Evolutionary conservation across 2,329 filamentous ascomycete species (phyloP), one percentile per base, ranked within the genome.

Genomic region (Anisogramma anomala): DNA sequence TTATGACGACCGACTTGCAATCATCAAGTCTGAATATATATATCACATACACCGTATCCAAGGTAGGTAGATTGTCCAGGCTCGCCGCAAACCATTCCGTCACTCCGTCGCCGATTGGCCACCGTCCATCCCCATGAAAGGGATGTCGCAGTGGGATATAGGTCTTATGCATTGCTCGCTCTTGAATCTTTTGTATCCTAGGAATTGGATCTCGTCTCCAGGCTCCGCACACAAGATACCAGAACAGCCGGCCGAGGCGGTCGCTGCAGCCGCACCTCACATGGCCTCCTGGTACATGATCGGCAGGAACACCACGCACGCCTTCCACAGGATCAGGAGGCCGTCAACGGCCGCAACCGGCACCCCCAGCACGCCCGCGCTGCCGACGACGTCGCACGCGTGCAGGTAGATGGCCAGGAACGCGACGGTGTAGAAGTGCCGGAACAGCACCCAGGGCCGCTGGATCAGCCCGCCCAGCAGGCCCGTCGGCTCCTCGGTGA

Each of bases 371-470:
- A 69, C 52, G 47, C 71, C 58, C 55, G 70, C 55, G 25, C 38
- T 41, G 56, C 69, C 67, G 49, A 68, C 45, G 41, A 66, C 56
- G 27, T 59, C 54, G 39, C 58, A 55, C 9, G 57, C 59, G 45
- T 69, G 63, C 48, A 77, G 57, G 82, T 84, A 93, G 50, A 96
- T 86, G 19, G 82, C 79, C 50, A 94, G 74, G 51, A 96, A 78
- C 3, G 91, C 91, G 23, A 98, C 91, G 20, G 79, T 76, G 65
- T 95, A 98, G 67, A 98, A 98, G 63, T 98, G 91, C 58, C 82
- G 84, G 52, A 91, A 79, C 28, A 98, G 76, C 28, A 87, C 72
- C 38, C 79, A 61, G 0, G 91, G 91, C 40, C 79, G 74, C 36
- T 79, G 74, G 50, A 94, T 79, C 43, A 96, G 72, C 11, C 87